Evolutionary conservation across 2,329 filamentous ascomycete species (phyloP).

Genomic region (Aspergillus ochraceus): DNA sequence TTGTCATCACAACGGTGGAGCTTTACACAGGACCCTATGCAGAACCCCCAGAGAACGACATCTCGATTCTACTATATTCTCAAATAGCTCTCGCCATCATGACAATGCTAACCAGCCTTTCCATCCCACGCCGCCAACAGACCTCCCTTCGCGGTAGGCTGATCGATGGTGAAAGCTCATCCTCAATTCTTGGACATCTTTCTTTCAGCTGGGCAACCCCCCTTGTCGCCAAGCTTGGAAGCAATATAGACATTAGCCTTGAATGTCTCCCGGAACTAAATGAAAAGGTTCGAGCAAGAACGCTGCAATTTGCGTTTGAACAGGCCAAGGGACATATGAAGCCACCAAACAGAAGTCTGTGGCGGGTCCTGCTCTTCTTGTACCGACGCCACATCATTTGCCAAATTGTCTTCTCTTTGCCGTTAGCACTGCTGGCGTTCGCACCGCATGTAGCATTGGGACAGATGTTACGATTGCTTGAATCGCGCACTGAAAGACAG

Average conservation of each 20-base stretch:
- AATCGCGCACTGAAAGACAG: constrained; percentile 52
- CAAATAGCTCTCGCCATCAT: not conserved
- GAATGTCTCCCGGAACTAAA: constrained; percentile 1
- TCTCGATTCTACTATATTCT: not conserved
- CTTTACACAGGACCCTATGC: not conserved
- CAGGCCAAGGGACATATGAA: not conserved
- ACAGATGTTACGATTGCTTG: constrained; percentile 64
- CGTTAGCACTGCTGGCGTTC: constrained; percentile 52
- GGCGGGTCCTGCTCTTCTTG: not conserved
- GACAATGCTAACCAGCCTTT: not conserved
- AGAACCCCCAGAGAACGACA: not conserved
- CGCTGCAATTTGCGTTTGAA: not conserved
- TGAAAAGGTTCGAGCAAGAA: not conserved
- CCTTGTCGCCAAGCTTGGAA: not conserved
- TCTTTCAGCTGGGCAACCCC: not conserved
- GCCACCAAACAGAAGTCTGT: not conserved
- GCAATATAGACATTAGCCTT: not conserved
- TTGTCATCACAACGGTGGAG: not conserved
- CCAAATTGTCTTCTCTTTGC: not conserved
- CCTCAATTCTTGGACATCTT: not conserved
- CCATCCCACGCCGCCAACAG: not conserved
- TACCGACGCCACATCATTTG: not conserved
- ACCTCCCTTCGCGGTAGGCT: not conserved
- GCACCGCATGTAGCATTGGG: constrained; percentile 69
- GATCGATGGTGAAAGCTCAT: not conserved